A percentile compares a stretch with the other conserved stretches of the same genome.
Evolutionary conservation across 73 alveolate species (phyloP).

Genomic region (Paramecium bursaria): DNA sequence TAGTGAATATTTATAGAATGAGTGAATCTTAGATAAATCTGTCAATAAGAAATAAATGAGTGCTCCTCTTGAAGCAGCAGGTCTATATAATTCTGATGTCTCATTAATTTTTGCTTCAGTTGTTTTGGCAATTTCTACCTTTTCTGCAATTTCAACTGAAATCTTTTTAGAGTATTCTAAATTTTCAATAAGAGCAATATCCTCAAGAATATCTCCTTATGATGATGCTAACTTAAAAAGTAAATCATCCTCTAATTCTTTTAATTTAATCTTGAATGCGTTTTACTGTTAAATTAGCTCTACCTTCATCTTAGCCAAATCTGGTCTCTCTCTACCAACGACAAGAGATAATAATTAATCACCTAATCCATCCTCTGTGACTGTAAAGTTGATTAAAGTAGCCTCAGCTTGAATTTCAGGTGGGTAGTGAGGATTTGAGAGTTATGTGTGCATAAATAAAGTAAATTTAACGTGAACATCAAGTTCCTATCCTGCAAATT

Average conservation of each 20-base stretch:
- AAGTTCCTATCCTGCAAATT: slow-evolving; percentile 98
- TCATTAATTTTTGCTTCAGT: slow-evolving; percentile 97
- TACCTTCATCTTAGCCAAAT: slow-evolving; percentile 96
- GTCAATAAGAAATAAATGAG: slow-evolving; percentile 97
- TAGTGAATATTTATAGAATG: slow-evolving; percentile 91
- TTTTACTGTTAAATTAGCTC: slow-evolving; percentile 99
- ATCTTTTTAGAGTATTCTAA: slow-evolving; percentile 98
- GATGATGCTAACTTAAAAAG: slow-evolving; percentile 90
- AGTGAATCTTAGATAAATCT: slow-evolving; percentile 98
- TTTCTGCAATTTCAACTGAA: slow-evolving; percentile 95
- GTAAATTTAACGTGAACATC: slow-evolving; percentile 95
- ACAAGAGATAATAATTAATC: slow-evolving; percentile 98
- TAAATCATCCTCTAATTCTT: slow-evolving; percentile 91
- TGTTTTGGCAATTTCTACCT: slow-evolving; percentile 95
- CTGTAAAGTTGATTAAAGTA: slow-evolving; percentile 99
- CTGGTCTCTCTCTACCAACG: slow-evolving; percentile 99
- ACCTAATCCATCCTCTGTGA: slow-evolving; percentile 99
- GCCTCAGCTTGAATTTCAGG: slow-evolving; percentile 99
- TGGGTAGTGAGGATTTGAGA: slow-evolving; percentile 99
- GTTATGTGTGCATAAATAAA: slow-evolving; percentile 98
- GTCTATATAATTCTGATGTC: slow-evolving; percentile 97
- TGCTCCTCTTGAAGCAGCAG: slow-evolving; percentile 99
- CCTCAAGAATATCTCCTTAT: slow-evolving; percentile 97
- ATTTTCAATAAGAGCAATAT: slow-evolving; percentile 97
- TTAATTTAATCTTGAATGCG: slow-evolving; percentile 95